Conservation (phyloP, 345 rosid genomes). For the Ricinus communis region DNA sequence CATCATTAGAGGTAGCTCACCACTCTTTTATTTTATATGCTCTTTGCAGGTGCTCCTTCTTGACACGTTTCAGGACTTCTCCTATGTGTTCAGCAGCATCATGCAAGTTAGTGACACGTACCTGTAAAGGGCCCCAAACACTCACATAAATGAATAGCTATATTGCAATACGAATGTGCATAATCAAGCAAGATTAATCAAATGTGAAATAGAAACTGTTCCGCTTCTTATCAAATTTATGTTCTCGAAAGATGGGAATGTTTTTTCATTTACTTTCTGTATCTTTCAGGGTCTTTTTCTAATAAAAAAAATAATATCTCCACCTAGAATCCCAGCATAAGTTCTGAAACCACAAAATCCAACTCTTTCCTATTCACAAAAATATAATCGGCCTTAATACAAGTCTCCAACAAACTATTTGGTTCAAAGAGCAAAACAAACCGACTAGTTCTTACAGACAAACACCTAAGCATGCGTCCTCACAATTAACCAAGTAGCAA, state of each 20-base stretch:
- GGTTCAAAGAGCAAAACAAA: neutral
- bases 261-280: neutral
- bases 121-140: constrained; percentile 37
- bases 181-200: neutral
- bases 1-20: constrained; percentile 32
- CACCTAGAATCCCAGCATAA: neutral
- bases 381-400: neutral
- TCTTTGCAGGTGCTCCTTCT: constrained; percentile 78
- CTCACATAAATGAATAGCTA: neutral
- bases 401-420: neutral
- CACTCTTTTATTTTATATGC: constrained; percentile 85
- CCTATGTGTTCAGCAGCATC: constrained; percentile 94
- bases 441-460: too few relatives aligned
- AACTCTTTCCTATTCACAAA: neutral
- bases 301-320: neutral
- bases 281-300: neutral
- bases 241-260: neutral
- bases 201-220: neutral
- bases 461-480: neutral
- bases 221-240: neutral
- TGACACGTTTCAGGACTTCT: constrained; percentile 85
- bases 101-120: constrained; percentile 75
- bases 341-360: neutral
- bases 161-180: neutral
- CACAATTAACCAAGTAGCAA: neutral